These are phyloP conservation scores for Polysphondylium violaceum DNA, from an alignment of 78 protist genomes.

Conservation along the genomic window DNA sequence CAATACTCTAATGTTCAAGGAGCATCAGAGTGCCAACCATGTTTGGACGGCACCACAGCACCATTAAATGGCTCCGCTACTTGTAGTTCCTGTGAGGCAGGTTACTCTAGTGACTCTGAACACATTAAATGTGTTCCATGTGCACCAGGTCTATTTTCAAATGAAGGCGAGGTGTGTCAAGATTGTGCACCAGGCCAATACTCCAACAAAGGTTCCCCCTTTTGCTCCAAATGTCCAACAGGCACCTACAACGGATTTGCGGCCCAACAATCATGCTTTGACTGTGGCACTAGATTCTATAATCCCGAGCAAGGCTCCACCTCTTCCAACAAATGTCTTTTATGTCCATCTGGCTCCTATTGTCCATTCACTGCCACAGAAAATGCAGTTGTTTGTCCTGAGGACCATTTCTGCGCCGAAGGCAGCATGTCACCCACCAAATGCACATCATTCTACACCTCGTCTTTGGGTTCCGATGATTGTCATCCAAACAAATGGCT, in stretches of 20 bases:
- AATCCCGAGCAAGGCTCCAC: constrained; percentile 13
- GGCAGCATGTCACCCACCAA: constrained; percentile 7
- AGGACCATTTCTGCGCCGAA: constrained; percentile 4
- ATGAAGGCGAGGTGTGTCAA: not conserved
- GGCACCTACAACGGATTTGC: constrained; percentile 27
- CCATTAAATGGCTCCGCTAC: not conserved
- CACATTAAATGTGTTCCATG: constrained; percentile 23
- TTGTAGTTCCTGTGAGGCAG: constrained; percentile 24
- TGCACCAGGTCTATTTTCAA: constrained; percentile 20
- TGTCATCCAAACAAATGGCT: constrained; percentile 53
- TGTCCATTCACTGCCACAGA: constrained; percentile 22
- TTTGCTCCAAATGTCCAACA: constrained; percentile 7
- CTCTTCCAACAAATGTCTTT: not conserved
- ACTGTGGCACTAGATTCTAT: constrained; percentile 34
- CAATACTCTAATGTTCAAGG: not conserved
- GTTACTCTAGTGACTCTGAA: not conserved
- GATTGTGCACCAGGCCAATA: constrained; percentile 5
- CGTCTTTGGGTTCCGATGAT: constrained; percentile 3
- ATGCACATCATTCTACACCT: constrained; percentile 10
- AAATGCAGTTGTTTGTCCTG: constrained; percentile 36
- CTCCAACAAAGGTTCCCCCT: not conserved
- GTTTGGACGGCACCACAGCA: constrained; percentile 16
- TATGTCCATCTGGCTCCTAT: constrained; percentile 54
- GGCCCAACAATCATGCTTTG: constrained; percentile 11
- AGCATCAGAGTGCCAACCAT: not conserved